Base-by-base conservation (phyloP, 805 yeast genomes). In the Lachancea kluyveri region DNA sequence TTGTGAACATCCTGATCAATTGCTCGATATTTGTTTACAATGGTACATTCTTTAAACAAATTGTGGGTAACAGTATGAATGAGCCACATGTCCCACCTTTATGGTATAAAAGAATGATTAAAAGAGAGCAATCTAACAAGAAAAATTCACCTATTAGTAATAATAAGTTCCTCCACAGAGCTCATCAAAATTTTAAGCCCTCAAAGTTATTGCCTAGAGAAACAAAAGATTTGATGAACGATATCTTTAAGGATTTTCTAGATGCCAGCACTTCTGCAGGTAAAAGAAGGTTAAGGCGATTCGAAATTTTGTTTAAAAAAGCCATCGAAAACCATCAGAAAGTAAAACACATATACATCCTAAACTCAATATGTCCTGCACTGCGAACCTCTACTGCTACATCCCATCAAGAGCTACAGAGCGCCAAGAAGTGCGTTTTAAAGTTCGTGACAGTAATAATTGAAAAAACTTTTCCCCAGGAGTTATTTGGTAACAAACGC, bases 381-480 rank as follows among this genome's bases (percentile, higher is more conserved):
- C 20, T 21, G 4, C 8, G 13, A 8, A 11, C 17, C 8, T 14
- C 28, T 6, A 20, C 15, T 6, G 9, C 17, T 12, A 28, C 35
- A 3, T 43, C 53, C 18, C 61, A 67, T 28, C 40, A 65, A 6
- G 59, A 56, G 0, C 32, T 53, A 14, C 53, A 63, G 1, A 53
- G 68, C 0, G 41, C 57, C 0, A 45, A 55, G 6, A 37, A 41
- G 8, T 24, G 39, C 0, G 74, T 80, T 0, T 41, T 67, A 0
- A 56, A 49, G 25, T 73, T 75, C 41, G 45, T 71, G 1, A 40
- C 68, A 2, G 46, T 60, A 0, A 31, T 77, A 0, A 33, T 74
- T 4, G 70, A 67, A 8, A 66, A 63, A 30, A 41, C 79, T 0
- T 57, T 80, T 14, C 83, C 87, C 0, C 14, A 43, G 1, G 65